Conservation (phyloP, 805 yeast genomes). For the Teunomyces pallodes region DNA sequence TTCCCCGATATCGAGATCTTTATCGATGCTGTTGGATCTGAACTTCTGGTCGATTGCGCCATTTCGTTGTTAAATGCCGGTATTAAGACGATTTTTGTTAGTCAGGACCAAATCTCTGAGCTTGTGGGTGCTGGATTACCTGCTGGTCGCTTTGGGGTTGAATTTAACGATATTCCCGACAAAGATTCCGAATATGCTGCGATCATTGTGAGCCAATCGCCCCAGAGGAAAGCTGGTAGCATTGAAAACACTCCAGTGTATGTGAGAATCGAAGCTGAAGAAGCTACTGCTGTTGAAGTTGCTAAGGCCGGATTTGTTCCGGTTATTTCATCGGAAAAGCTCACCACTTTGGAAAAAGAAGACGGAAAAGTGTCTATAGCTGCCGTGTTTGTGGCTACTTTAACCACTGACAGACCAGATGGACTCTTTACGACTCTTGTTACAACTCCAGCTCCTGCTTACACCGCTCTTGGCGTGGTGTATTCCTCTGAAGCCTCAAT, state of each 20-base stretch:
- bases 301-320: slow-evolving; percentile 35
- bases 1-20: slow-evolving; percentile 32
- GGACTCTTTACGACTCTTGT: slow-evolving; percentile 85
- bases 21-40: slow-evolving; percentile 26
- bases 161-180: slow-evolving; percentile 6
- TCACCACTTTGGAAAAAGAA: slow-evolving; percentile 30
- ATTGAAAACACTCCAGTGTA: slow-evolving; percentile 33
- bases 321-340: slow-evolving; percentile 22
- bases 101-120: slow-evolving; percentile 23
- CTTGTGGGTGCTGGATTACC: slow-evolving; percentile 53
- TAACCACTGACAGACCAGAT: slow-evolving; percentile 82
- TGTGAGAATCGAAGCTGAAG: slow-evolving; percentile 14
- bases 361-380: slow-evolving; percentile 34
- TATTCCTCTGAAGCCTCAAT: slow-evolving; percentile 86
- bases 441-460: slow-evolving; percentile 58
- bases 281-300: slow-evolving; percentile 24
- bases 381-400: slow-evolving; percentile 46
- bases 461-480: slow-evolving; percentile 71
- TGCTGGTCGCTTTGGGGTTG: slow-evolving; percentile 40
- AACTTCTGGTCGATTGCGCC: slow-evolving; percentile 37
- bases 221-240: slow-evolving; percentile 15
- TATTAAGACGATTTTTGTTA: slow-evolving; percentile 45
- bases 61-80: slow-evolving; percentile 59
- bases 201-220: slow-evolving; percentile 8
- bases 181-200: not conserved